Evolutionary conservation across 176 grass and related monocot species (phyloP), one percentile per base, ranked within the genome.

Genomic region (Puya raimondii): DNA sequence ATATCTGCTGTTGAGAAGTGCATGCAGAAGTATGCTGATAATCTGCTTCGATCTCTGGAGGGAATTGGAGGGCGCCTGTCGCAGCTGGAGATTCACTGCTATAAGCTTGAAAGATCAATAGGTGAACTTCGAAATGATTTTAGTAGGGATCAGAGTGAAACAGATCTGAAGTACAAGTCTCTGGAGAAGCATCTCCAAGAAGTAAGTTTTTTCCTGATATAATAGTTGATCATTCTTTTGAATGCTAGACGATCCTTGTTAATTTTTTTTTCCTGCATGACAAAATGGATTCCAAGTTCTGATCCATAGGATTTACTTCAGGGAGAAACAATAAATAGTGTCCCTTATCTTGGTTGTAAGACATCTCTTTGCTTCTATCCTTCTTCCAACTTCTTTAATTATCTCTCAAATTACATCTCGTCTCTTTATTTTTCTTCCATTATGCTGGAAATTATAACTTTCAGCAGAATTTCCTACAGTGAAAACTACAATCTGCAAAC

Each of bases 1-100:
- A 87, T 81, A 18, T 81, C 74, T 42, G 83, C 70, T 64, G 84
- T 99, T 48, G 89, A 99, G 69, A 87, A 66, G n/a, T 99, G 89
- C 78, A 99, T 99, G 89, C 93, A 99, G 66, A 99, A 99, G 69
- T 88, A 99, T 59, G 94, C 94, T 50, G 89, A 99, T 21, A 93
- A 80, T 15, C 51, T 99, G 74, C 81, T 99, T 76, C 70, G 82
- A 6, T 91, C 84, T 10, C 85, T 99, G 61, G 89, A 99, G 42
- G 94, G 88, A 70, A 91, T 99, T 49, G 85, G 86, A 42, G 94
- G 87, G 23, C 84, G 84, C 52, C 21, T 99, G 42, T 93, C 94
- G 2, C 94, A 99, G 53, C 23, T 99, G 70, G 94, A 99, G 87
- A 51, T 93, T 13, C 78, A 90, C 15, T 93, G 89, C 65, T 90